Evolutionary conservation across 108 stramenopile species (phyloP).

Genomic region (Poteriospumella lacustris): DNA sequence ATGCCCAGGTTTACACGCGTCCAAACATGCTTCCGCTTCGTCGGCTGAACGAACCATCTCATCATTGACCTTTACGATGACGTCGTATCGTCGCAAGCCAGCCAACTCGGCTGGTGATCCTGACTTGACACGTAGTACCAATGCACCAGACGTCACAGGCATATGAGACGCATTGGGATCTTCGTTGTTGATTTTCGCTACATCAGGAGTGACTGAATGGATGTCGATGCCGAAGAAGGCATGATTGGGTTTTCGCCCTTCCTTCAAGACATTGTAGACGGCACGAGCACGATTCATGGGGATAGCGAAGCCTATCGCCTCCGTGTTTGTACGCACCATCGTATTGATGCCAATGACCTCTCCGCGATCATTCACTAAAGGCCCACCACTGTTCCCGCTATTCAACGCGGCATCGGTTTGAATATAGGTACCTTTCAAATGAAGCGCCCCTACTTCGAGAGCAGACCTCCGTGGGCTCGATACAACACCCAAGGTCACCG

Average conservation of each 20-base stretch:
- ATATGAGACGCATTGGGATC: conserved; percentile 40
- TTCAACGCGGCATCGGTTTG: conserved; percentile 72
- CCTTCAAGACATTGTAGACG: conserved; percentile 63
- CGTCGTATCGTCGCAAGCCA: conserved; percentile 38
- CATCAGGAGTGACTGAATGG: conserved; percentile 63
- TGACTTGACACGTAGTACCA: conserved; percentile 29
- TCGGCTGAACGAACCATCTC: neutral
- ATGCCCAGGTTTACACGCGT: neutral
- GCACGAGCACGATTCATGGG: conserved; percentile 72
- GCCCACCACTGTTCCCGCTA: conserved; percentile 69
- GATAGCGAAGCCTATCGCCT: conserved; percentile 70
- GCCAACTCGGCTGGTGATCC: conserved; percentile 29
- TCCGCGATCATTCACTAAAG: conserved; percentile 75
- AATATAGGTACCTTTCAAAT: conserved; percentile 75
- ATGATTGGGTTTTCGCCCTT: conserved; percentile 66
- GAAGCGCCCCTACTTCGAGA: conserved; percentile 70
- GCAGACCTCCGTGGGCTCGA: conserved; percentile 69
- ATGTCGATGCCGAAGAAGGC: conserved; percentile 68
- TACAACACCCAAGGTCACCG: conserved; percentile 79
- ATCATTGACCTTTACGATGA: conserved; percentile 28
- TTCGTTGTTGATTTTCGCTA: conserved; percentile 55
- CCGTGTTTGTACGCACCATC: conserved; percentile 75
- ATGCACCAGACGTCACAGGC: conserved; percentile 36
- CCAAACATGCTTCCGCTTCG: neutral
- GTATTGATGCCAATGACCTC: conserved; percentile 80